Percentiles rank a stretch among this genome's conserved stretches.
phyloP scores from a whole-genome alignment of 108 stramenopile genomes.

The Pseudonitzschia delicatissima region DNA sequence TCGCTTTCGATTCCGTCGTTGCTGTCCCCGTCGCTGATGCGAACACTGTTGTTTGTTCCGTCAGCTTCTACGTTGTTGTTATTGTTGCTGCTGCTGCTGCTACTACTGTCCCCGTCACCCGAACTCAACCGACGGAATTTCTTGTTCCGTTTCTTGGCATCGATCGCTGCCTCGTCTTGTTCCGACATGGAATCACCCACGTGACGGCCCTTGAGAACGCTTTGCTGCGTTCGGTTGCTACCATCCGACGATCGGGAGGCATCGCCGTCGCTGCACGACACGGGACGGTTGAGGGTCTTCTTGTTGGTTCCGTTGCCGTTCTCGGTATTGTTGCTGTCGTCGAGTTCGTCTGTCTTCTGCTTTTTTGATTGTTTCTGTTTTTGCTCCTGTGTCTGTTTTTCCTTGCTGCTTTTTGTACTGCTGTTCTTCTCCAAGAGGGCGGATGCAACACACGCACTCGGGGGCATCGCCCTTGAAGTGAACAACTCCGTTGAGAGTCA shows the following conservation, averaged over 20 bases:
- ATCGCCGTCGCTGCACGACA: constrained; percentile 9
- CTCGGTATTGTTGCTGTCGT: not conserved
- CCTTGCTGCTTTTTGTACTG: not conserved
- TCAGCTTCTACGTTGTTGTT: constrained; percentile 1
- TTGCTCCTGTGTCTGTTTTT: not conserved
- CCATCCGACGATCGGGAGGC: constrained; percentile 5
- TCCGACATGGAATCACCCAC: not conserved
- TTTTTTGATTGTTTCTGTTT: not conserved
- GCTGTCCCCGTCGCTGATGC: constrained; percentile 10
- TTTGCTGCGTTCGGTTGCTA: constrained; percentile 4
- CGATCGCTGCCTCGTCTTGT: constrained; percentile 2
- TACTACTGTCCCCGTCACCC: not conserved
- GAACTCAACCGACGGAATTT: not conserved
- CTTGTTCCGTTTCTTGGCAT: constrained; percentile 5
- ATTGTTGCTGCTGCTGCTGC: not conserved
- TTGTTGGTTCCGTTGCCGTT: not conserved
- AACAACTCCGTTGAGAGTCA: constrained; percentile 77
- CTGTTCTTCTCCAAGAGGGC: constrained; percentile 30
- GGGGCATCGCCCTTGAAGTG: constrained; percentile 77
- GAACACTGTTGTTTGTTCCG: constrained; percentile 5
- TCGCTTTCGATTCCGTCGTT: not conserved
- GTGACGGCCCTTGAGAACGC: not conserved
- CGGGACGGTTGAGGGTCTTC: not conserved
- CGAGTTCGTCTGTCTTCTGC: not conserved
- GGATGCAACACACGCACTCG: constrained; percentile 84